These are phyloP conservation scores for Fraxinus latifolia DNA, from an alignment of 305 asterid genomes.

Conservation along the genomic window DNA sequence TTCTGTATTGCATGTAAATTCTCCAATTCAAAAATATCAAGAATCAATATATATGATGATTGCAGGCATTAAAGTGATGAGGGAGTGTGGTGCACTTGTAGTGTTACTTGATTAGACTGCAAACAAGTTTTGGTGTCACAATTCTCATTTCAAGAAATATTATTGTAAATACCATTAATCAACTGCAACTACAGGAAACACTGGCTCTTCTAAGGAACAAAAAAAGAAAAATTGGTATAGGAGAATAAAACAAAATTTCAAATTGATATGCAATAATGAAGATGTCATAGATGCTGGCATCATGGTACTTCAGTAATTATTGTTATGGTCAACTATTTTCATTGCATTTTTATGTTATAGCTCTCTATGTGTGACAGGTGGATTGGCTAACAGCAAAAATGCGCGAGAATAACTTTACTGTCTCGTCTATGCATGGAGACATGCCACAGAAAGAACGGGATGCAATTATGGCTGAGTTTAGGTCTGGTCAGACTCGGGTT, in stretches of 20 bases:
- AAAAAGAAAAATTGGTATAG: neutral
- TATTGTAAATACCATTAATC: neutral
- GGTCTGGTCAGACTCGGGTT: conserved; percentile 82
- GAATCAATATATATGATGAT: neutral
- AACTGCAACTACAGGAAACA: neutral
- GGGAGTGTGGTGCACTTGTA: neutral
- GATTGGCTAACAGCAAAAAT: conserved; percentile 88
- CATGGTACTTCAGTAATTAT: neutral
- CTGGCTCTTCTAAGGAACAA: neutral
- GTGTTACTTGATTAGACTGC: neutral
- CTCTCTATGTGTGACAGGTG: conserved; percentile 46
- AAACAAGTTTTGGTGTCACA: neutral
- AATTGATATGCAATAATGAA: neutral
- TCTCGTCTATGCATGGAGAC: conserved; percentile 97
- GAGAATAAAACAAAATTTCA: neutral
- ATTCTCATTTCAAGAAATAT: neutral
- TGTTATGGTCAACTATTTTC: neutral
- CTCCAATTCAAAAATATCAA: neutral
- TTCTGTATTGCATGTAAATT: neutral
- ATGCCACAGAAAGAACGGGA: conserved; percentile 98
- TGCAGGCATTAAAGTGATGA: neutral
- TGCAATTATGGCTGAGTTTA: conserved; percentile 84
- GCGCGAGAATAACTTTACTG: conserved; percentile 89
- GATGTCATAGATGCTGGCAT: neutral
- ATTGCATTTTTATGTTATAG: conserved; percentile 14